Evolutionary conservation across 2,329 filamentous ascomycete species (phyloP).

Genomic region (Alternaria gansuensis): DNA sequence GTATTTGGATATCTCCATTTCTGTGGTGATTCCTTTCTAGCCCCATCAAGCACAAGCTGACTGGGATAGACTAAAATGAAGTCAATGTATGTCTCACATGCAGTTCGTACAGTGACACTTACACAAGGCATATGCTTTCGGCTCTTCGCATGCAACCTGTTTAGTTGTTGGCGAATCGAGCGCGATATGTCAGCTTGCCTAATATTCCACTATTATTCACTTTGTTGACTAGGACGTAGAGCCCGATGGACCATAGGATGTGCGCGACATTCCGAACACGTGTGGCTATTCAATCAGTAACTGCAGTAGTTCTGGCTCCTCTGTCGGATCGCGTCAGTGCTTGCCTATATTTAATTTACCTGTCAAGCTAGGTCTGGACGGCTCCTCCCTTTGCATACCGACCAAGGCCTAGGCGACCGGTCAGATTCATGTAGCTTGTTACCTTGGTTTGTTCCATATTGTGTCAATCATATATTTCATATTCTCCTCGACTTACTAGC

Average conservation of each 20-base stretch:
- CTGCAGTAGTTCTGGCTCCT: background rate
- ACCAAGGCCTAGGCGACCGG: background rate
- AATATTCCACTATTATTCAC: background rate
- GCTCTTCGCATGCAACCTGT: background rate
- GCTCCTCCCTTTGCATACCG: background rate
- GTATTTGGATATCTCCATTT: background rate
- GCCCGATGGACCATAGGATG: background rate
- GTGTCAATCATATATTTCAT: background rate
- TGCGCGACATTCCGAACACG: constrained; percentile 4
- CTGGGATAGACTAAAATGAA: background rate
- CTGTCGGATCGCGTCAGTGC: background rate
- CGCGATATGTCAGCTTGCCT: background rate
- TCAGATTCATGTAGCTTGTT: background rate
- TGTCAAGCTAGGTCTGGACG: background rate
- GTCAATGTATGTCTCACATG: too few species aligned
- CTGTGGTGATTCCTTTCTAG: background rate
- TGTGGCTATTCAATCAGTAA: background rate
- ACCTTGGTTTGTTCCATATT: background rate
- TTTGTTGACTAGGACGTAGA: background rate
- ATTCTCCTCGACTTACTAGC: background rate
- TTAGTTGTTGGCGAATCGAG: background rate
- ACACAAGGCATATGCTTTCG: background rate
- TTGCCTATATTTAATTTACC: background rate
- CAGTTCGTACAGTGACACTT: too few species aligned
- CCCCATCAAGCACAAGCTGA: background rate